Percentiles rank a stretch among this genome's conserved stretches.
phyloP scores from a whole-genome alignment of 768 basidiomycete genomes.

The Russula abietina region DNA sequence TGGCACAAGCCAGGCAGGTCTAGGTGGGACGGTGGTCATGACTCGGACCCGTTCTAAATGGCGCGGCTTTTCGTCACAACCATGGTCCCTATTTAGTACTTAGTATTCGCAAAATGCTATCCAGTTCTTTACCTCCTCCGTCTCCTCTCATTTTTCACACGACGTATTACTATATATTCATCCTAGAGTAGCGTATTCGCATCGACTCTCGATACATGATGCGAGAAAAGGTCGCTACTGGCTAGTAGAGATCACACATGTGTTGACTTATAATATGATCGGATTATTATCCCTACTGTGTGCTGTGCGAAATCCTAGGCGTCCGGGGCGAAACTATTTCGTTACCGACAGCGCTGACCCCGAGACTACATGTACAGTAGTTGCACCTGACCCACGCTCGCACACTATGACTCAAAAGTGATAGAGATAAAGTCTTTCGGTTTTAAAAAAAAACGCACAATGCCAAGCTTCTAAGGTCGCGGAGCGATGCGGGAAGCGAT shows the following conservation, averaged over 20 bases:
- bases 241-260: neutral
- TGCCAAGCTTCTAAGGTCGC: neutral
- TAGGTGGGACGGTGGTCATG: neutral
- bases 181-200: neutral
- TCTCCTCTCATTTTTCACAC: constrained; percentile 5
- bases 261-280: neutral
- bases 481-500: constrained; percentile 9
- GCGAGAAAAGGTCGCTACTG: no score
- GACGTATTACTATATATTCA: neutral
- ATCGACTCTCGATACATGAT: no score
- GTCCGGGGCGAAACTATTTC: neutral
- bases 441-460: neutral
- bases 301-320: neutral
- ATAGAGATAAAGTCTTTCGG: neutral
- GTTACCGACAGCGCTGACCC: neutral
- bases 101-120: no score
- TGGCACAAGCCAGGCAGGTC: neutral
- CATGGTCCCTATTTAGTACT: constrained; percentile 4
- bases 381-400: neutral
- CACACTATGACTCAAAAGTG: neutral
- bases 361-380: neutral
- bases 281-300: neutral
- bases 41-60: neutral
- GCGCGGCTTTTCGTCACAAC: no score
- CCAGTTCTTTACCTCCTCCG: no score